phyloP scores from a whole-genome alignment of 2,329 filamentous ascomycete genomes.

The Phaeosphaeriaceae sp. region DNA sequence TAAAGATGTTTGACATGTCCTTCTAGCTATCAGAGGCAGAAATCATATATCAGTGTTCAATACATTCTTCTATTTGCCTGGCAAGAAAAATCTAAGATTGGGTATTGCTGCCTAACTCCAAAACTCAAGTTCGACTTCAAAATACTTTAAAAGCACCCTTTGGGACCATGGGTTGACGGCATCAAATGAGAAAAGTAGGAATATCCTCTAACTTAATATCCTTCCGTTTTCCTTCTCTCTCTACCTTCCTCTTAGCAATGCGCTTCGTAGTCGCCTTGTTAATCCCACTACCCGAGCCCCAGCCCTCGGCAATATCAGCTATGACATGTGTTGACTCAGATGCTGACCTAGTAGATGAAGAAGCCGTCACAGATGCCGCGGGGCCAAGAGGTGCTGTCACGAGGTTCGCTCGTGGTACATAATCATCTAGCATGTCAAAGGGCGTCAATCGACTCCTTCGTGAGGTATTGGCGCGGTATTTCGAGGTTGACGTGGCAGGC shows the following conservation, averaged over 20 bases:
- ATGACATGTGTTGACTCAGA: background rate
- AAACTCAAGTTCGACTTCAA: background rate
- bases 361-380: background rate
- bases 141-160: no score
- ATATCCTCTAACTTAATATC: constrained; percentile 46
- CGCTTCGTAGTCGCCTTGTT: constrained; percentile 34
- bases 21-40: no score
- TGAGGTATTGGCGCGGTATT: constrained; percentile 14
- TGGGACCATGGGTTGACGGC: background rate
- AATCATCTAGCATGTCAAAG: constrained; percentile 37
- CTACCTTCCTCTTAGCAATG: constrained; percentile 39
- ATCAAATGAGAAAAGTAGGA: constrained; percentile 53
- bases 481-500: constrained; percentile 11
- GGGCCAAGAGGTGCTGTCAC: background rate
- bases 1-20: no score
- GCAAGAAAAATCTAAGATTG: background rate
- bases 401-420: constrained; percentile 11
- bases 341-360: constrained; percentile 5
- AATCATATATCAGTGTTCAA: background rate
- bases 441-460: constrained; percentile 25
- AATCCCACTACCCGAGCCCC: constrained; percentile 1
- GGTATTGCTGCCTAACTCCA: constrained; percentile 2
- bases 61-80: background rate
- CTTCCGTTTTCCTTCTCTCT: constrained; percentile 34
- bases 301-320: constrained; percentile 14